These are phyloP conservation scores for Solioccasus polychromus DNA, from an alignment of 768 basidiomycete species.

Conservation along the genomic window DNA sequence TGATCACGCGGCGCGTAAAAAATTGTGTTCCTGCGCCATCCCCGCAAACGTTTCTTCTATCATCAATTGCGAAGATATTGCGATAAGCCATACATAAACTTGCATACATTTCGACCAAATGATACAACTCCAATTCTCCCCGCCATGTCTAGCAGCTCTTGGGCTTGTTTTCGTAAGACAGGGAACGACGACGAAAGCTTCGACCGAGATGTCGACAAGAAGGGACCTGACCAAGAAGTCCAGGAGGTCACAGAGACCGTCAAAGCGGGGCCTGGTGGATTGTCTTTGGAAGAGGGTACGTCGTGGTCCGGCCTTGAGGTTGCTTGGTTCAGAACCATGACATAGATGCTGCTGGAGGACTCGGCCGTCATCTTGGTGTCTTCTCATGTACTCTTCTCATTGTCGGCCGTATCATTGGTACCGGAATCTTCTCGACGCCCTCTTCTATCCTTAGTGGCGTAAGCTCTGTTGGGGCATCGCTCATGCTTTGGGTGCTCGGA, in stretches of 20 bases:
- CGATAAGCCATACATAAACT: no score
- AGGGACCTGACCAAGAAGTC: neutral
- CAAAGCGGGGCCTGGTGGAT: constrained; percentile 38
- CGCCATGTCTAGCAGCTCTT: constrained; percentile 5
- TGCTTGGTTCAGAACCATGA: neutral
- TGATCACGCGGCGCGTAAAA: no score
- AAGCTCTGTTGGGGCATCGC: constrained; percentile 55
- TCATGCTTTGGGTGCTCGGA: constrained; percentile 64
- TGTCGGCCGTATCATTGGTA: constrained; percentile 55
- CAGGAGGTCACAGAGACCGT: constrained; percentile 5
- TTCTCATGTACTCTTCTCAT: constrained; percentile 54
- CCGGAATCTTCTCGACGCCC: constrained; percentile 60
- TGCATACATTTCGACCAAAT: neutral
- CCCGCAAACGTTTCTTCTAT: no score
- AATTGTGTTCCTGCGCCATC: no score
- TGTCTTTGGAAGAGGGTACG: constrained; percentile 49
- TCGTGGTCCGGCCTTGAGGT: neutral
- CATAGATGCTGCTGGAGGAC: constrained; percentile 49
- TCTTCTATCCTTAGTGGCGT: constrained; percentile 55
- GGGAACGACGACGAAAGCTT: neutral
- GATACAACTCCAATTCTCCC: neutral
- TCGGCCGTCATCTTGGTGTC: constrained; percentile 54
- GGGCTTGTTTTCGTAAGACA: constrained; percentile 1
- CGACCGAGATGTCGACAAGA: neutral
- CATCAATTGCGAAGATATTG: no score